Conservation (phyloP, 495 filamentous ascomycete species). For the Penicillium parvum region DNA sequence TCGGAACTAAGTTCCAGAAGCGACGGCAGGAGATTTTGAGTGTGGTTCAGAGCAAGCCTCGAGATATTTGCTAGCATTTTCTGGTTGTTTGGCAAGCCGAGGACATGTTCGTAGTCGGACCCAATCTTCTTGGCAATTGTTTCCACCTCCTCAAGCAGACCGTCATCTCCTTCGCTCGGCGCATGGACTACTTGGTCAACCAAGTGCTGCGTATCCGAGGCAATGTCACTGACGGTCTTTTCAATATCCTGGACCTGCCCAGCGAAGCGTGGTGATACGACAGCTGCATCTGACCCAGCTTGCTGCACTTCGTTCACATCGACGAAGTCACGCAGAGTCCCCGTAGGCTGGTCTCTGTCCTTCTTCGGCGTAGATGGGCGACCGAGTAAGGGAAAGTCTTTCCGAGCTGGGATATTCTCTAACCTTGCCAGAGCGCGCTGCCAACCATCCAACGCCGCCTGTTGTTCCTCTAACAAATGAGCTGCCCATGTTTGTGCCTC, state of each 20-base stretch:
- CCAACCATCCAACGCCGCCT: conserved; percentile 60
- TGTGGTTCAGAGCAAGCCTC: conserved; percentile 81
- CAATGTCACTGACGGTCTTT: conserved; percentile 47
- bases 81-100: conserved; percentile 59
- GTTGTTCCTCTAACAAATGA: conserved; percentile 66
- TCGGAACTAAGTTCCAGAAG: conserved; percentile 66
- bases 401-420: conserved; percentile 55
- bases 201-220: conserved; percentile 51
- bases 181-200: conserved; percentile 30
- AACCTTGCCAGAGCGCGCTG: conserved; percentile 61
- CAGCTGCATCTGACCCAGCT: conserved; percentile 50
- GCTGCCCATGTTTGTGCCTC: conserved; percentile 71
- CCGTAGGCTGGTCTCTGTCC: conserved; percentile 28
- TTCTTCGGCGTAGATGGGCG: conserved; percentile 41
- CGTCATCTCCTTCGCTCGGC: conserved; percentile 42
- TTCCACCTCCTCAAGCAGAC: conserved; percentile 78
- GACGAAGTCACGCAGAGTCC: conserved; percentile 68
- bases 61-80: conserved; percentile 77
- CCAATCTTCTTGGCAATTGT: conserved; percentile 79
- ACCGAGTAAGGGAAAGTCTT: conserved; percentile 53
- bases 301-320: conserved; percentile 61
- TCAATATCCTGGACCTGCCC: conserved; percentile 50
- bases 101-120: conserved; percentile 78
- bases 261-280: conserved; percentile 49
- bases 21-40: conserved; percentile 79